Evolutionary conservation across 2,329 filamentous ascomycete species (phyloP), one percentile per base, ranked within the genome.

Genomic region (Exophiala dermatitidis): DNA sequence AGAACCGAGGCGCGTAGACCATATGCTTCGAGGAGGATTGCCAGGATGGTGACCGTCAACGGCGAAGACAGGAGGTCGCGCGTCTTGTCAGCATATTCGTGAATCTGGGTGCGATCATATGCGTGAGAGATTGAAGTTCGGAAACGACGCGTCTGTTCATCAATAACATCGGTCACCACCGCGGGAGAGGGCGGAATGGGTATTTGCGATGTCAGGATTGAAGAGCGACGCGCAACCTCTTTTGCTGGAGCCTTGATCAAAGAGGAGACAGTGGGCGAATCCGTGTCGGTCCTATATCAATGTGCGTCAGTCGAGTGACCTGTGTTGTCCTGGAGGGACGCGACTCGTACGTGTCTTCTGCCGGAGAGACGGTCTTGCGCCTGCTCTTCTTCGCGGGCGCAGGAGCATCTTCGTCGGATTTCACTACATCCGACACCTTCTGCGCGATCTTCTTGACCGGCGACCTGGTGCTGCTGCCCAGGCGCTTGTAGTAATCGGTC

Each of bases 101-200:
- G 78, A 64, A 91, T 77, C 60, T 82, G 81, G 2, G 83, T 84
- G 47, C 51, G 52, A 2, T 62, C 55, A 54, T 70, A 81, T 67
- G 84, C 83, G 60, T 80, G 79, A 68, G 85, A 84, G 54, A 93
- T 80, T 66, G 81, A 81, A 50, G 80, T 76, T 67, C 86, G 83
- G 53, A 70, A 64, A 46, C 63, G 65, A 45, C 66, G 65, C 6
- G 72, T 74, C 54, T 72, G 82, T 65, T 79, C 83, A 71, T 93
- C 90, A 67, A 94, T 83, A 58, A 81, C 83, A 61, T 85, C 77
- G 37, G 85, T 86, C 34, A 95, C 83, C 56, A 86, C 82, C 38
- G 86, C 84, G 4, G 90, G 90, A 1, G 88, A 90, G 5, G 88
- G 83, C 26, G 88, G 88, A 48, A 94, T 76, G n/a, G 84, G 80